Evolutionary conservation across 768 basidiomycete genomes (phyloP).

Genomic region (Amanita brunnescens): DNA sequence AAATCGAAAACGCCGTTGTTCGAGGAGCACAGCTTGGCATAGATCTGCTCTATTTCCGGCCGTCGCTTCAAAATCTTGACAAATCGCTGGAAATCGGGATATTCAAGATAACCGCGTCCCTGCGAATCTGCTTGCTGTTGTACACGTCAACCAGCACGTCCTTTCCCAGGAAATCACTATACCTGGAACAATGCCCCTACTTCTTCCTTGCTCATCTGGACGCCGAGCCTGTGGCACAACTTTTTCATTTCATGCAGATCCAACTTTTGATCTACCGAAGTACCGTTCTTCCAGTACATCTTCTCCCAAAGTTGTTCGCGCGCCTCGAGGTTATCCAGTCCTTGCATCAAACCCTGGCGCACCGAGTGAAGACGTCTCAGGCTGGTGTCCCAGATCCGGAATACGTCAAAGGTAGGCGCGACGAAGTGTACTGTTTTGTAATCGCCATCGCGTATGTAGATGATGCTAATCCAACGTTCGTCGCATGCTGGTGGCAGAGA

Average conservation of each 20-base stretch:
- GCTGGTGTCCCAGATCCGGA: constrained; percentile 52
- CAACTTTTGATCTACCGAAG: constrained; percentile 45
- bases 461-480: constrained; percentile 79
- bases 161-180: constrained; percentile 4
- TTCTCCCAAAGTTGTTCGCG: constrained; percentile 74
- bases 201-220: constrained; percentile 53
- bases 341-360: constrained; percentile 67
- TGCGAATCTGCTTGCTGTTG: constrained; percentile 61
- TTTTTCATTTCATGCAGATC: constrained; percentile 69
- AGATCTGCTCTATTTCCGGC: constrained; percentile 68
- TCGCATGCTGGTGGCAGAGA: constrained; percentile 59
- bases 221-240: constrained; percentile 64
- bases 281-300: constrained; percentile 74
- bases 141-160: not conserved
- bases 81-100: constrained; percentile 74
- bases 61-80: constrained; percentile 79
- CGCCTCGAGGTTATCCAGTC: constrained; percentile 59
- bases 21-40: constrained; percentile 31
- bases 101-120: constrained; percentile 57
- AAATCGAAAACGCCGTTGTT: constrained; percentile 28
- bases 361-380: constrained; percentile 60
- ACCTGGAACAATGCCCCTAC: constrained; percentile 56
- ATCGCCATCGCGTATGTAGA: constrained; percentile 67
- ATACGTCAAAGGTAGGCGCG: constrained; percentile 48
- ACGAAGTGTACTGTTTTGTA: constrained; percentile 88